phyloP scores from a whole-genome alignment of 495 filamentous ascomycete genomes.

The Penicillium simplicissimum region DNA sequence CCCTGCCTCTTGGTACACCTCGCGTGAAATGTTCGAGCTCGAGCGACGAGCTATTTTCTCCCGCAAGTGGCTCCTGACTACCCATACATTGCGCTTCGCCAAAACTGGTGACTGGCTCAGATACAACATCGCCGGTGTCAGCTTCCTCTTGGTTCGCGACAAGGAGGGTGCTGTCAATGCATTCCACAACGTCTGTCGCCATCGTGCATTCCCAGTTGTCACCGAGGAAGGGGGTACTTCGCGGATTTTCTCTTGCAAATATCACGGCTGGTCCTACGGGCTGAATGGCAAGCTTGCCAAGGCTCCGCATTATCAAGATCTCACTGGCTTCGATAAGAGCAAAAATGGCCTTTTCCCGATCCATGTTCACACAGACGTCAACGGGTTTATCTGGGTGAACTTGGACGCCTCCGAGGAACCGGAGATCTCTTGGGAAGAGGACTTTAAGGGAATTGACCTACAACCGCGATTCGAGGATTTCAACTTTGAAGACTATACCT shows the following conservation, averaged over 20 bases:
- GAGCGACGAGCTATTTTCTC: constrained; percentile 57
- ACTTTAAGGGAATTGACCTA: constrained; percentile 40
- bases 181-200: constrained; percentile 62
- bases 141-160: constrained; percentile 51
- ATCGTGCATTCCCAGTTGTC: constrained; percentile 58
- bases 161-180: constrained; percentile 52
- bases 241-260: constrained; percentile 56
- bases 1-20: constrained; percentile 52
- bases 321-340: constrained; percentile 57
- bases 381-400: constrained; percentile 55
- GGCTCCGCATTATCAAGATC: constrained; percentile 55
- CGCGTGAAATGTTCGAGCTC: constrained; percentile 51
- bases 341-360: constrained; percentile 50
- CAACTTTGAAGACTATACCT: constrained; percentile 48
- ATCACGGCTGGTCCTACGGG: constrained; percentile 63
- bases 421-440: constrained; percentile 43
- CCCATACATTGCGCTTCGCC: constrained; percentile 46
- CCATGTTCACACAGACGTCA: constrained; percentile 47
- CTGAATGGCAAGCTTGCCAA: constrained; percentile 60
- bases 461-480: constrained; percentile 38
- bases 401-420: constrained; percentile 45
- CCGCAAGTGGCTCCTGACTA: constrained; percentile 54
- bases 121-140: constrained; percentile 49
- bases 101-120: constrained; percentile 52
- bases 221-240: constrained; percentile 48